Base-by-base conservation (phyloP, 2,329 filamentous ascomycete species). In the Xylaria digitata region DNA sequence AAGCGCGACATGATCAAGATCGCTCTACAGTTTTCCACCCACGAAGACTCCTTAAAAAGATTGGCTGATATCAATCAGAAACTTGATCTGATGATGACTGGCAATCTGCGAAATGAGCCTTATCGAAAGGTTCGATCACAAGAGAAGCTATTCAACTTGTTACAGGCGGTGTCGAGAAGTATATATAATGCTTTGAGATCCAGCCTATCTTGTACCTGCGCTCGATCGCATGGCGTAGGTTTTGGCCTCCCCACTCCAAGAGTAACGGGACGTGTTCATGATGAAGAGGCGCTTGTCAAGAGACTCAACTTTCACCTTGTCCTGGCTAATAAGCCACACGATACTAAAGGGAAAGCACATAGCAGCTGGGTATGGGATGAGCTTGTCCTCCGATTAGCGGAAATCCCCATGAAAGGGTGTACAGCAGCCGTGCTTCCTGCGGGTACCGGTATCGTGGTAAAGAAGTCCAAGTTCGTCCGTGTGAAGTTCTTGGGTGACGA, bases 91-190 rank as follows among this genome's bases (percentile, higher is more conserved):
- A 11, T 77, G 5, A 67, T 72, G 3, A 46, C 56, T 0, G 61
- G 64, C 0, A 76, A 73, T 34, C 40, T 73, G 5, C 48, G 72
- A 21, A 59, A 76, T 23, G 73, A 74, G n/a, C 70, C 74, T 1
- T 30, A 52, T 0, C 65, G 75, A 1, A 59, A 53, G 19, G 19
- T 58, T 3, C 55, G 61, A 15, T 74, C 71, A 0, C 69, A 73
- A 50, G 71, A 64, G 3, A 72, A 65, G 5, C 60, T 76, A 0
- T 63, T 71, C 23, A 67, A 37, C 9, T 19, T 76, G 1, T 45
- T 75, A 4, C 70, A 70, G 2, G 66, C 69, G 3, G 26, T 76
- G 0, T 72, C 73, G 0, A 59, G 53, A 40, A 74, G 72, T 42
- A 61, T 77, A 0, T 75, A 74, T 37, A 71, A 70, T 0, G 74